phyloP scores from a whole-genome alignment of 257 asterid genomes.

The Lycium barbarum region DNA sequence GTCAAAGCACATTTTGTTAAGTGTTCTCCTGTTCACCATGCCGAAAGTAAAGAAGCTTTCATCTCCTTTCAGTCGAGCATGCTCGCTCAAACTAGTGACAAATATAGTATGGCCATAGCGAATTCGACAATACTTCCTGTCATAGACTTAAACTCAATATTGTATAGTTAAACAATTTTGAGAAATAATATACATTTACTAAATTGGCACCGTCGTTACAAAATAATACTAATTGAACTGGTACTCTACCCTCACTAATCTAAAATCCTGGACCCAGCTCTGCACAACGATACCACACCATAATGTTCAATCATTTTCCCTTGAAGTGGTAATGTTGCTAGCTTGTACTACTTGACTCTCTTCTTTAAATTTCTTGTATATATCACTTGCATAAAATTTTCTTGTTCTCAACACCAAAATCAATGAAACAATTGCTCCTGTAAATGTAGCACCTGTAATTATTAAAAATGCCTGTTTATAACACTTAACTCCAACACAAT shows the following conservation, averaged over 20 bases:
- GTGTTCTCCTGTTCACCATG: too few relatives aligned
- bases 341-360: neutral
- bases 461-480: constrained; percentile 44
- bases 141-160: too few relatives aligned
- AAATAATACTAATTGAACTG: neutral
- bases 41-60: too few relatives aligned
- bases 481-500: constrained; percentile 47
- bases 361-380: constrained; percentile 40
- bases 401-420: constrained; percentile 51
- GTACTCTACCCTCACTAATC: neutral
- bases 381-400: constrained; percentile 51
- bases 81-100: too few relatives aligned
- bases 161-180: too few relatives aligned
- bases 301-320: neutral
- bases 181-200: neutral
- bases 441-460: constrained; percentile 39
- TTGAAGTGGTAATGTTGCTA: neutral
- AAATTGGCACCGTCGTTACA: neutral
- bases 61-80: too few relatives aligned
- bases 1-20: too few relatives aligned
- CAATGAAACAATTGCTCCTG: constrained; percentile 41
- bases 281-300: neutral
- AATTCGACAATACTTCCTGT: too few relatives aligned
- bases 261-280: neutral
- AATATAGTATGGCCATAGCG: too few relatives aligned